phyloP scores from a whole-genome alignment of 1,284 basidiomycete species.

The Moniliella sp. region DNA sequence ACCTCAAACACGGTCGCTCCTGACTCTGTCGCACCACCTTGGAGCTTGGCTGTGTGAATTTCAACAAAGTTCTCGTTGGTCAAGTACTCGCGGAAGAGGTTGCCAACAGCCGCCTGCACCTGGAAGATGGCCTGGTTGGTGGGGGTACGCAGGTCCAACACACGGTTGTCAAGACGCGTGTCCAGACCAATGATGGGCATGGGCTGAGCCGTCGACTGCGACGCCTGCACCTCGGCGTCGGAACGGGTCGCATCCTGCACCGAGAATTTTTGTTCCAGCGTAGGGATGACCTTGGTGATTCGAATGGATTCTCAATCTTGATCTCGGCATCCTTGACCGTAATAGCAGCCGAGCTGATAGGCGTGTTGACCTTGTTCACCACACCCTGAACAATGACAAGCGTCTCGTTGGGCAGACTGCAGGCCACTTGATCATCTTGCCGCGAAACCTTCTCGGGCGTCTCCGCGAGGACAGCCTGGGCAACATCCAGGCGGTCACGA shows the following conservation, averaged over 20 bases:
- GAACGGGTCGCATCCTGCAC: constrained; percentile 76
- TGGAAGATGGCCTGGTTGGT: constrained; percentile 92
- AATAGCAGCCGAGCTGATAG: constrained; percentile 71
- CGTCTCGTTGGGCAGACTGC: constrained; percentile 57
- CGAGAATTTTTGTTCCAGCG: constrained; percentile 53
- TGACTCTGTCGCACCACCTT: constrained; percentile 84
- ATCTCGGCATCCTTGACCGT: constrained; percentile 73
- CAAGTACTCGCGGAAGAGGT: constrained; percentile 70
- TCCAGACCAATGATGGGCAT: constrained; percentile 38
- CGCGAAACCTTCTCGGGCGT: constrained; percentile 67
- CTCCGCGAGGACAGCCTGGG: constrained; percentile 65
- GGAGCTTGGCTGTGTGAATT: constrained; percentile 92
- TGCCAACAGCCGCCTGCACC: constrained; percentile 65
- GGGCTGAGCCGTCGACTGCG: constrained; percentile 27
- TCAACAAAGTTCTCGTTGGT: constrained; percentile 59
- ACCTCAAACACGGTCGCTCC: constrained; percentile 96
- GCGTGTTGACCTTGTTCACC: constrained; percentile 45
- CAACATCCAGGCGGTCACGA: constrained; percentile 66
- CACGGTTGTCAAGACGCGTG: constrained; percentile 80
- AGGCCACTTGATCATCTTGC: constrained; percentile 90
- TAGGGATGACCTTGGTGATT: constrained; percentile 48
- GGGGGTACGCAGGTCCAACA: constrained; percentile 77
- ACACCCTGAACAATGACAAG: constrained; percentile 70
- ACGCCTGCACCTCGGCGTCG: constrained; percentile 49
- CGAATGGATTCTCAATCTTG: constrained; percentile 57